phyloP scores from a whole-genome alignment of 2,329 filamentous ascomycete species.

The Pseudogymnoascus sp. region DNA sequence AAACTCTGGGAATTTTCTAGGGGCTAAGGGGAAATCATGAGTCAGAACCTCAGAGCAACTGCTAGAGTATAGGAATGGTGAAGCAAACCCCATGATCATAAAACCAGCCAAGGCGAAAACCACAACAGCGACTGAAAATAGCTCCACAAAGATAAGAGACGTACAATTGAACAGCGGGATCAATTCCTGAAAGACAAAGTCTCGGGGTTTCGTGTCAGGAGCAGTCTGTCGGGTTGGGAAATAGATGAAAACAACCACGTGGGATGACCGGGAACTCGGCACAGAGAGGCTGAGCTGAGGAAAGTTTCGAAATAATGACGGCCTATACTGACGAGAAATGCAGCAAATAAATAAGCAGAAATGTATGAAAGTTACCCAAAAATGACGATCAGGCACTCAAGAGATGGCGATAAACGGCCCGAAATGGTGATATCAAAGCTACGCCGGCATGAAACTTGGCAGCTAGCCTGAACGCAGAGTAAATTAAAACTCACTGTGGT shows the following conservation, averaged over 20 bases:
- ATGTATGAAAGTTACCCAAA: neutral
- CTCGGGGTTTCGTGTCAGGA: neutral
- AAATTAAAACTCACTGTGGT: neutral
- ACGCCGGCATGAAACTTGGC: neutral
- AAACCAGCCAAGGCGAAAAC: neutral
- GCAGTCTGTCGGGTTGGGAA: neutral
- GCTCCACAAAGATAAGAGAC: neutral
- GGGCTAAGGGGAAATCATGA: neutral
- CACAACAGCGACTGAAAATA: neutral
- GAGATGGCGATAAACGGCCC: constrained; percentile 2
- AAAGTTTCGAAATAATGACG: neutral
- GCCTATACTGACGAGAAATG: neutral
- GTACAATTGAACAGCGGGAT: neutral
- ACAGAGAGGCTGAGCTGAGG: neutral
- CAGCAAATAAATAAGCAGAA: neutral
- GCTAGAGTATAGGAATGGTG: neutral
- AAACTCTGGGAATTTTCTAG: neutral
- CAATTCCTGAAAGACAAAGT: neutral
- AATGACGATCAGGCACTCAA: neutral
- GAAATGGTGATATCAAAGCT: neutral
- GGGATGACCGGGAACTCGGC: neutral
- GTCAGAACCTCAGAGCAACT: neutral
- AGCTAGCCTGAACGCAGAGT: neutral
- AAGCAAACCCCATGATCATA: neutral
- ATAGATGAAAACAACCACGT: neutral